Base-by-base conservation (phyloP, 352 stramenopile genomes). In the Phytophthora fragariae region DNA sequence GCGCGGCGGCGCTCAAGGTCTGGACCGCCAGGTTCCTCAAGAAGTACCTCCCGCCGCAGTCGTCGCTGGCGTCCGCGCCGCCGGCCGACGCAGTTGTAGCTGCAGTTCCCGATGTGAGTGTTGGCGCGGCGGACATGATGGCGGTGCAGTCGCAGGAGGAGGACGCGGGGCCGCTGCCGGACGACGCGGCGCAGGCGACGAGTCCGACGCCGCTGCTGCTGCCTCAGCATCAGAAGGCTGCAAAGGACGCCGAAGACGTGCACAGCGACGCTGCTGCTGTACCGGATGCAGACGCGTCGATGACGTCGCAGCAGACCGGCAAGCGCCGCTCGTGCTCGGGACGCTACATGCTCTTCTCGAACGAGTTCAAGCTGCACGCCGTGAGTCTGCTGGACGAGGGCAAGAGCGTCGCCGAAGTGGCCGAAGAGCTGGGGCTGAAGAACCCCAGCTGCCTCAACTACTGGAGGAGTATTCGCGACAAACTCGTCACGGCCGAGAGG, bases 351-450 rank as follows among this genome's bases (percentile, higher is more conserved):
- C 72, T 91, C 8, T 85, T 92, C 65, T 93, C 85, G 47, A 92
- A 94, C 59, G 87, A 92, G 62, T 93, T 93, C 65, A 94, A 94
- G 66, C 64, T 94, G 21, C 90, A 91, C 3, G 87, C 87, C 19
- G 58, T 94, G 7, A 86, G 82, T 59, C 81, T 83, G 69, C 54
- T 94, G 37, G 87, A 94, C 41, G 82, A 90, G 69, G 87, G 85
- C 24, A 91, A 90, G 58, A 92, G 73, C 15, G 72, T 89, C 29
- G 72, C 76, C 10, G 74, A 93, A 59, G 84, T 94, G 35, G 78
- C 84, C 0, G 71, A 85, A 55, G 84, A 93, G 57, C 76, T 94
- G 17, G 83, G 82, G 5, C 73, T 94, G 27, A 92, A 92, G 70
- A 92, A 79, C 55, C 60, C 82, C n/a, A 92, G 89, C 46, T 91